A percentile compares a stretch with the other conserved stretches of the same genome.
Evolutionary conservation across 2,329 filamentous ascomycete genomes (phyloP).

Genomic region (Bipolaris cookei): DNA sequence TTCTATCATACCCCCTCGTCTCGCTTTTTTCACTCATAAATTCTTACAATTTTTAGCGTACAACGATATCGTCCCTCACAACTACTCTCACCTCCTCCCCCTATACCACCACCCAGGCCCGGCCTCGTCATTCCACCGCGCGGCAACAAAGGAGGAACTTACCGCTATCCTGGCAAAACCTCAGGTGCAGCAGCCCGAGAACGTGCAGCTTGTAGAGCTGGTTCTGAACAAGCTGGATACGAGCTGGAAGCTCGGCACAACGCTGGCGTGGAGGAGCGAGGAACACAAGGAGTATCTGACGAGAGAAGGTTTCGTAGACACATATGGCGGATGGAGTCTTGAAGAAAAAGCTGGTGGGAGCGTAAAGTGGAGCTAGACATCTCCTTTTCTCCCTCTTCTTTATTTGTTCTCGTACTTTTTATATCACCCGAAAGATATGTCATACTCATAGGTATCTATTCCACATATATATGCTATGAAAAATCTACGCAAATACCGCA

Average conservation of each 20-base stretch:
- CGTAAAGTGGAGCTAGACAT: slow-evolving; percentile 33
- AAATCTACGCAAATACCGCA: slow-evolving; percentile 4
- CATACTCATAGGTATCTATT: too few species aligned
- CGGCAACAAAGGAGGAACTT: slow-evolving; percentile 49
- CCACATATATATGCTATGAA: too few species aligned
- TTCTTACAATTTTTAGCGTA: slow-evolving; percentile 33
- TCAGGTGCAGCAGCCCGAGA: slow-evolving; percentile 37
- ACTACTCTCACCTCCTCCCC: slow-evolving; percentile 50
- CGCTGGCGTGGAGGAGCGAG: slow-evolving; percentile 48
- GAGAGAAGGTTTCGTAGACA: slow-evolving; percentile 50
- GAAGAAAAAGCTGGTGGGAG: slow-evolving; percentile 25
- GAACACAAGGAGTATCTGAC: slow-evolving; percentile 46
- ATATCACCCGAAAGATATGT: neutral
- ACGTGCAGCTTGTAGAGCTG: slow-evolving; percentile 52
- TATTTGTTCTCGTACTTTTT: neutral
- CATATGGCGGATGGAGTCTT: slow-evolving; percentile 42
- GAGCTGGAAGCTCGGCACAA: slow-evolving; percentile 45
- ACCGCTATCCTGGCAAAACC: slow-evolving; percentile 42
- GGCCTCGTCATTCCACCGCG: slow-evolving; percentile 44
- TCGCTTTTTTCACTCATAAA: neutral
- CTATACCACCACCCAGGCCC: slow-evolving; percentile 49
- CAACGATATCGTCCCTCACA: slow-evolving; percentile 50
- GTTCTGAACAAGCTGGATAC: slow-evolving; percentile 46
- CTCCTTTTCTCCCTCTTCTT: neutral
- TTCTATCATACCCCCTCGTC: neutral